These are phyloP conservation scores for Hyaloscypha finlandica DNA, from an alignment of 495 filamentous ascomycete genomes.

Conservation along the genomic window DNA sequence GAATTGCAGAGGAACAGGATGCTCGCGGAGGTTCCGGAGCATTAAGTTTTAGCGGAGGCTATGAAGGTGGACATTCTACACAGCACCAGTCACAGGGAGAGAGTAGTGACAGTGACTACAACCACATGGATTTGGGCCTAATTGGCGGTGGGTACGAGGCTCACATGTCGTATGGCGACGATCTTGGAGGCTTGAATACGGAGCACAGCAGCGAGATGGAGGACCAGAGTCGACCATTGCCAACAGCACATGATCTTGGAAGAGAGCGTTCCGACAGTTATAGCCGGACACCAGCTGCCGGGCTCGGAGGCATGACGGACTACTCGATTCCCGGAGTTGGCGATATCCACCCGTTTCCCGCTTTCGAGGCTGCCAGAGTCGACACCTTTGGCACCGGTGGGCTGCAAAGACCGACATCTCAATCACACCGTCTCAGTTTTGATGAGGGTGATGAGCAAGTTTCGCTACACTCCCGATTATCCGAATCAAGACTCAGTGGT, in stretches of 20 bases:
- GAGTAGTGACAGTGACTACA: constrained; percentile 71
- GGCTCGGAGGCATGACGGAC: constrained; percentile 34
- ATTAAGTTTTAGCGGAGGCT: constrained; percentile 21
- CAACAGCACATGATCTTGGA: constrained; percentile 35
- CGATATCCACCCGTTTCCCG: constrained; percentile 62
- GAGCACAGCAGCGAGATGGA: constrained; percentile 37
- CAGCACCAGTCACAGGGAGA: constrained; percentile 45
- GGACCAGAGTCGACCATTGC: constrained; percentile 33
- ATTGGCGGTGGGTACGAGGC: constrained; percentile 76
- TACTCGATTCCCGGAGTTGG: constrained; percentile 49
- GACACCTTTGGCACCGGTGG: constrained; percentile 83
- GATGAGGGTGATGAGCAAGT: constrained; percentile 85
- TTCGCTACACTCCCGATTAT: constrained; percentile 39
- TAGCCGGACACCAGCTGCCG: constrained; percentile 37
- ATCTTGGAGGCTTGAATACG: constrained; percentile 32
- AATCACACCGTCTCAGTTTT: constrained; percentile 75
- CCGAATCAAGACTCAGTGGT: constrained; percentile 32
- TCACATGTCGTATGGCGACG: constrained; percentile 72
- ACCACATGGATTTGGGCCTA: constrained; percentile 68
- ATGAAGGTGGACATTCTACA: constrained; percentile 2
- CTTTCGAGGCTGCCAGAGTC: constrained; percentile 50
- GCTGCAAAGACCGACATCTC: constrained; percentile 57
- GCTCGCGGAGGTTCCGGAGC: constrained; percentile 52
- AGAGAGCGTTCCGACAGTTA: constrained; percentile 40
- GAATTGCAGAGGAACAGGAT: constrained; percentile 83